Conservation (phyloP, 139 green algal genomes). For the Zygnema circumcarinatum region DNA sequence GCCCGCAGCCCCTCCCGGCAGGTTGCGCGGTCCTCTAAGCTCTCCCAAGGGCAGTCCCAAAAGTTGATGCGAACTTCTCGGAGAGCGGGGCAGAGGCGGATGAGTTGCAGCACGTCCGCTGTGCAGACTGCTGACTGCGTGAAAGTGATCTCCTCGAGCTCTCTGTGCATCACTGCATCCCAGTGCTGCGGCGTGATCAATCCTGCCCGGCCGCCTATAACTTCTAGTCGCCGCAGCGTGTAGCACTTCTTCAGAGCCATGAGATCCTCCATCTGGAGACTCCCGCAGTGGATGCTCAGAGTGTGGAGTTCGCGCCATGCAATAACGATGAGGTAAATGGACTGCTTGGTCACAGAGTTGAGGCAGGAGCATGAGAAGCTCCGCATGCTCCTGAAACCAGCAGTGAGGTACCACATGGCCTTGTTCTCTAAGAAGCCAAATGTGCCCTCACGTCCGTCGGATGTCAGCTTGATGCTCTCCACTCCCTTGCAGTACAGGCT, state of each 20-base stretch:
- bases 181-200: not conserved
- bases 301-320: conserved; percentile 36
- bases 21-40: not conserved
- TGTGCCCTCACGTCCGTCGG: conserved; percentile 23
- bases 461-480: conserved; percentile 32
- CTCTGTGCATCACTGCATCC: conserved; percentile 26
- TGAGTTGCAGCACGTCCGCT: not conserved
- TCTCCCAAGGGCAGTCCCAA: not conserved
- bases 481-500: conserved; percentile 39
- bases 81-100: not conserved
- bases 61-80: not conserved
- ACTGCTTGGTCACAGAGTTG: conserved; percentile 37
- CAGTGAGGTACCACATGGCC: conserved; percentile 48
- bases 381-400: conserved; percentile 26
- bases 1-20: not conserved
- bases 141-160: conserved; percentile 21
- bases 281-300: conserved; percentile 40
- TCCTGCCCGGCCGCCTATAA: conserved; percentile 4
- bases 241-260: conserved; percentile 45
- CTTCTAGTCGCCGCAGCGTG: conserved; percentile 27
- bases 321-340: conserved; percentile 51
- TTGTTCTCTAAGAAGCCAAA: conserved; percentile 49
- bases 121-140: not conserved
- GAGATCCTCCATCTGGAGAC: conserved; percentile 24
- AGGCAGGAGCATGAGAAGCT: conserved; percentile 43